Base-by-base conservation (phyloP, 1,284 basidiomycete genomes). In the Waitea zeae region DNA sequence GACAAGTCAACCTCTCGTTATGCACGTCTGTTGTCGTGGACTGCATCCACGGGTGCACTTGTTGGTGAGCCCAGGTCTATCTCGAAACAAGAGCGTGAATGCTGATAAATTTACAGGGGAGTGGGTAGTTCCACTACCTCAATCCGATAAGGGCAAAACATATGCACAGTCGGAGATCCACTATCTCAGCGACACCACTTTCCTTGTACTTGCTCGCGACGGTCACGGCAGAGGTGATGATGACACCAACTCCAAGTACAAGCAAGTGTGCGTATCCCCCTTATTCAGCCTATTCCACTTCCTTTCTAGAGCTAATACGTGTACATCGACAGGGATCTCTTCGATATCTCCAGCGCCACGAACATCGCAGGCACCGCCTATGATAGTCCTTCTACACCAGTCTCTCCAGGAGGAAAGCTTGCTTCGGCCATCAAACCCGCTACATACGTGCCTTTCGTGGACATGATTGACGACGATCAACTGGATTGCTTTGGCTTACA, bases 401-500 rank as follows among this genome's bases (percentile, higher is more conserved):
- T 77, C 20, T 62, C 74, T 1, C 47, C 53, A 2, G 51, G 56
- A 12, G 74, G 74, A 9, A 53, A 54, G 14, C 55, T 81, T 15
- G 54, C 59, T 39, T 49, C 49, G 6, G 54, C 42, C 31, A 64
- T 81, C 44, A 63, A 53, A 0, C 63, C 72, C 7, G 74, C 68
- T 1, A 53, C 50, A 4, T 77, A 76, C 45, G 58, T 65, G 3
- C 48, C 58, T 2, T 78, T 79, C 43, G 60, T 78, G 15, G 56
- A 64, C 51, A 59, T 62, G 31, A 53, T 72, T 31, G 60, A 76
- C 41, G 42, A 53, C 5, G 53, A 48, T 5, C 64, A 73, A 45
- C 56, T 79, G 1, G 62, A 57, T 11, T 55, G 70, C 26, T 79
- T 79, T 41, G 74, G 74, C 3, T 52, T 78, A 36, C 73, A 77